Base-by-base conservation (phyloP, 352 stramenopile genomes). In the Pythium folliculosum region DNA sequence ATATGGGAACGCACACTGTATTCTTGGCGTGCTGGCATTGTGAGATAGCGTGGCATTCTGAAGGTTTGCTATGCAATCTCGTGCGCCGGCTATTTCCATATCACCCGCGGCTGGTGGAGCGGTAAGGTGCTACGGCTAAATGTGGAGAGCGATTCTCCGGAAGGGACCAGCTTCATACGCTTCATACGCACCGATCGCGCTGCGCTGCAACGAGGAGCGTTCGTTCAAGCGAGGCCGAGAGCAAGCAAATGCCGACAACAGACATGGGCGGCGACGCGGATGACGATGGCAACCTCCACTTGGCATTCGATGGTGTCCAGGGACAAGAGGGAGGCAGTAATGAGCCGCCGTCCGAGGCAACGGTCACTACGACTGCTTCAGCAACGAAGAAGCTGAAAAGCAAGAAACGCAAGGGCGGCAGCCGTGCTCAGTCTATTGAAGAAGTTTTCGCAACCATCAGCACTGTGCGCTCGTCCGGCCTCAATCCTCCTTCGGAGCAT, bases 381-480 rank as follows among this genome's bases (percentile, higher is more conserved):
- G 4, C 23, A 3, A 52, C 66, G 14, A 88, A 84, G 72, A 88
- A 84, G 56, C 35, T 63, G 25, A 88, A 88, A 47, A 68, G 78
- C 47, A 84, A 81, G 47, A 92, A 88, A 48, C 83, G 80, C 51
- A 87, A 82, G n/a, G 60, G 62, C 16, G 81, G 77, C 2, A 69
- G 76, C 1, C 65, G 82, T 45, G 78, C 85, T 4, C 81, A 91
- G 61, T 85, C 81, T 0, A 85, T 94, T 37, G 86, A 94, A 57
- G 84, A 94, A 48, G 70, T 92, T 5, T 94, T 94, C 57, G 82
- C 82, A 16, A 91, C 80, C 1, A 79, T 92, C 32, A 92, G 83
- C 63, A 89, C 79, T 2, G 76, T 86, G 30, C 84, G 82, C 3
- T 89, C 84, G 3, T 89, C 80, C 0, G 83, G 83, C 0, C 59